Evolutionary conservation across 108 stramenopile genomes (phyloP).

Genomic region (Aureococcus anophagefferens): DNA sequence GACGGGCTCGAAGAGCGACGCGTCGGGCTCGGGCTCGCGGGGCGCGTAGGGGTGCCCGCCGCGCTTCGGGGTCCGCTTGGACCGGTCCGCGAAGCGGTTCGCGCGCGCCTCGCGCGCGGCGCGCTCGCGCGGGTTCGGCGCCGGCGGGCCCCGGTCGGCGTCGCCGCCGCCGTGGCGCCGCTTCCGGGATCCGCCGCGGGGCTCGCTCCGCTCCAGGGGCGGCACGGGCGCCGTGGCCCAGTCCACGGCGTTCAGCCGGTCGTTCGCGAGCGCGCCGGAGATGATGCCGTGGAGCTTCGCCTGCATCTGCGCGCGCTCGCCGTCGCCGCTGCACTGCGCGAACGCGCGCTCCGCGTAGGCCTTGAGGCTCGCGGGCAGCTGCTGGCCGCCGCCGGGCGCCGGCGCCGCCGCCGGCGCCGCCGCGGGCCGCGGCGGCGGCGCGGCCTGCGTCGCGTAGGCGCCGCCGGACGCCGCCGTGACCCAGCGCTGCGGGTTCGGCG

Average conservation of each 20-base stretch:
- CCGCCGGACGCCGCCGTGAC: too few relatives aligned
- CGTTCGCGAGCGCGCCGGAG: not conserved
- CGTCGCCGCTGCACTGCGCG: not conserved
- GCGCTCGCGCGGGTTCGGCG: not conserved
- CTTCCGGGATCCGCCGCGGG: not conserved
- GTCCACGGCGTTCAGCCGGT: not conserved
- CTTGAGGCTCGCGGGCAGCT: too few relatives aligned
- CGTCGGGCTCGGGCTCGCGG: not conserved
- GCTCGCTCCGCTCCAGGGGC: not conserved
- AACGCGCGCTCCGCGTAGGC: not conserved
- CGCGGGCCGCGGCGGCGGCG: too few relatives aligned
- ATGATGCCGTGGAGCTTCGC: not conserved
- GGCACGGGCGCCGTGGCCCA: not conserved
- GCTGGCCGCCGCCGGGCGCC: too few relatives aligned
- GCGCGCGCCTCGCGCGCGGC: not conserved
- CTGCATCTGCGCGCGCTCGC: not conserved
- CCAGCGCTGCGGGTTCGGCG: too few relatives aligned
- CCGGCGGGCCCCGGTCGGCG: too few relatives aligned
- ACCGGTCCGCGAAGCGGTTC: not conserved
- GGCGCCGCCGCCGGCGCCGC: too few relatives aligned
- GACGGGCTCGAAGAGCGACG: slow-evolving; percentile 19
- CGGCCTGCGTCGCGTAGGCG: too few relatives aligned
- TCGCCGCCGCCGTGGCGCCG: not conserved
- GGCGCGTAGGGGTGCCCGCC: not conserved
- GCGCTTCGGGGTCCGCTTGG: not conserved